These are phyloP conservation scores for Amanita jacksonii DNA, from an alignment of 768 basidiomycete species.

Conservation along the genomic window DNA sequence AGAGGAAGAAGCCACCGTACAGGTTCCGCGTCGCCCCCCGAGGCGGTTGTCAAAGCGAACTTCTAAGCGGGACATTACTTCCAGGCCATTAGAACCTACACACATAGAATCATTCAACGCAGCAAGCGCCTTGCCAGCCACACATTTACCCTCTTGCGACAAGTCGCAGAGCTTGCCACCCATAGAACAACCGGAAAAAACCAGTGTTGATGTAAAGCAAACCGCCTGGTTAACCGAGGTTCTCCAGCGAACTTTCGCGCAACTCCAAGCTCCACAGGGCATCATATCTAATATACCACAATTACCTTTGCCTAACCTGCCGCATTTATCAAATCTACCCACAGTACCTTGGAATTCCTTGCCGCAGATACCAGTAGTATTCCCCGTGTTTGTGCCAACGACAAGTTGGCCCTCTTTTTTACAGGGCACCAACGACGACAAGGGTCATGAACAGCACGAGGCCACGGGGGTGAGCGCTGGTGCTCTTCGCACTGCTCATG, in stretches of 20 bases:
- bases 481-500: constrained; percentile 44
- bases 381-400: constrained; percentile 69
- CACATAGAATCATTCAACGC: constrained; percentile 9
- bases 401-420: constrained; percentile 59
- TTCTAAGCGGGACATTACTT: constrained; percentile 20
- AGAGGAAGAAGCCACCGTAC: constrained; percentile 53
- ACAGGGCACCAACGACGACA: constrained; percentile 14
- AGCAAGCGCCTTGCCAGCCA: constrained; percentile 24
- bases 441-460: constrained; percentile 20
- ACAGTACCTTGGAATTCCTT: constrained; percentile 51
- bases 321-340: constrained; percentile 61
- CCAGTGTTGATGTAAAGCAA: constrained; percentile 33
- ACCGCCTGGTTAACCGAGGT: constrained; percentile 53
- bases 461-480: constrained; percentile 27
- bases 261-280: constrained; percentile 46
- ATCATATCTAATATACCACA: constrained; percentile 36
- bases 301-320: constrained; percentile 45
- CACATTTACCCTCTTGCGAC: constrained; percentile 15
- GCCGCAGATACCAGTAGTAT: constrained; percentile 66
- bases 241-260: constrained; percentile 68
- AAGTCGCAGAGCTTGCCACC: constrained; percentile 9
- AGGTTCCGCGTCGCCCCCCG: constrained; percentile 22
- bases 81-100: constrained; percentile 18
- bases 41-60: constrained; percentile 27
- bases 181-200: constrained; percentile 18